Base-by-base conservation (phyloP, 371 early-diverging fungal genomes). In the Mucor irregularis region DNA sequence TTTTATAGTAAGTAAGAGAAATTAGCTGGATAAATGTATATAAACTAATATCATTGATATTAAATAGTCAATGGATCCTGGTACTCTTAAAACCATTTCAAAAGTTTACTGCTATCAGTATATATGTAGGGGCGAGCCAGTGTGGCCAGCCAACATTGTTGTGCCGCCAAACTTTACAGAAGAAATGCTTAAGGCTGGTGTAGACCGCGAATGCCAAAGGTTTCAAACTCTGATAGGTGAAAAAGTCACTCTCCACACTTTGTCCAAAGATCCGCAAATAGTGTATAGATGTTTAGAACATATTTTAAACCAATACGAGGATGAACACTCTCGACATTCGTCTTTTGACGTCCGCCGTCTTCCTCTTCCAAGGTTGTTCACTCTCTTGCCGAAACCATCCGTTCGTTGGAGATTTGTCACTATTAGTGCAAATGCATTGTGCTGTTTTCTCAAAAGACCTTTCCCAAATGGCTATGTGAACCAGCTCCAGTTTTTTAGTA, bases 91-190 rank as follows among this genome's bases (percentile, higher is more conserved):
- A 24, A 34, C n/a, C 14, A 50, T 35, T 13, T 10, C 34, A 14
- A 16, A 53, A 44, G 14, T 42, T 5, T 55, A 47, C 22, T 37
- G 34, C 31, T 46, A 55, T 17, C 30, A 55, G 16, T 4, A 3
- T 4, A 37, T 28, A 13, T 55, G 38, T 14, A 11, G 29, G 38
- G 38, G 37, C 7, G n/a, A 4, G 17, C 47, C 38, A 0, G 7
- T 0, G 3, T 37, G 47, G 39, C 47, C 38, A 37, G 16, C n/a
- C n/a, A n/a, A n/a, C n/a, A n/a, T n/a, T n/a, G n/a, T n/a, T n/a
- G n/a, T n/a, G n/a, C n/a, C n/a, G n/a, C n/a, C n/a, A n/a, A n/a
- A n/a, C n/a, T n/a, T n/a, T n/a, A n/a, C n/a, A n/a, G n/a, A n/a
- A n/a, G n/a, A n/a, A n/a, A n/a, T n/a, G n/a, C n/a, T n/a, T n/a